These are phyloP conservation scores for Sugiyamaella japonica DNA, from an alignment of 1,139 yeast genomes.

Conservation along the genomic window DNA sequence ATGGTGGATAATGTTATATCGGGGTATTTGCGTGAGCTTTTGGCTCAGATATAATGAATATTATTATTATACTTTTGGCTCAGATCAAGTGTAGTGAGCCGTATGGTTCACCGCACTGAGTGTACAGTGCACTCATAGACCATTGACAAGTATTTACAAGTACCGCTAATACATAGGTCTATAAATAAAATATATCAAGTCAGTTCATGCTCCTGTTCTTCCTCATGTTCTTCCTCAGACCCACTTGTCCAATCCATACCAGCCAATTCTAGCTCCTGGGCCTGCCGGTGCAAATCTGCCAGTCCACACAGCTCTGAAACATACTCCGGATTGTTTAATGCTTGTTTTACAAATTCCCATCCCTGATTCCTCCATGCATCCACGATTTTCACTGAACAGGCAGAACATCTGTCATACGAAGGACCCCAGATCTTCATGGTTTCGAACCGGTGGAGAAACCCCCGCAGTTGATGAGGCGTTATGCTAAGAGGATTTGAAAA, in stretches of 20 bases:
- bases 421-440: slow-evolving; percentile 68
- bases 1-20: too few relatives aligned
- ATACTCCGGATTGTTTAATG: slow-evolving; percentile 63
- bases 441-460: slow-evolving; percentile 67
- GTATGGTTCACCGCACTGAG: too few relatives aligned
- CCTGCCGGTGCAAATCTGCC: slow-evolving; percentile 60
- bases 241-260: slow-evolving; percentile 8
- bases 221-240: neutral
- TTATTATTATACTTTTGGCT: too few relatives aligned
- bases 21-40: too few relatives aligned
- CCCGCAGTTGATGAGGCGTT: slow-evolving; percentile 87
- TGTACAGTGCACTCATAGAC: too few relatives aligned
- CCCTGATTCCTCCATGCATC: slow-evolving; percentile 52
- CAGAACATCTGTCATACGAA: slow-evolving; percentile 76
- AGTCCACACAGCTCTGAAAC: slow-evolving; percentile 80
- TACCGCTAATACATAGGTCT: too few relatives aligned
- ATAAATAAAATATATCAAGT: neutral
- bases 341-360: slow-evolving; percentile 77
- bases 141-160: too few relatives aligned
- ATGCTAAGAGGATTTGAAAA: slow-evolving; percentile 56
- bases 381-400: slow-evolving; percentile 67
- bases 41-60: too few relatives aligned
- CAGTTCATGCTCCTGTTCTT: neutral
- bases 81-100: too few relatives aligned
- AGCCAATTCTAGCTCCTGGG: slow-evolving; percentile 11